A percentile compares a stretch with the other conserved stretches of the same genome.
These are phyloP conservation scores for Heteromeles arbutifolia DNA, from an alignment of 306 rosid genomes.

Conservation along the genomic window DNA sequence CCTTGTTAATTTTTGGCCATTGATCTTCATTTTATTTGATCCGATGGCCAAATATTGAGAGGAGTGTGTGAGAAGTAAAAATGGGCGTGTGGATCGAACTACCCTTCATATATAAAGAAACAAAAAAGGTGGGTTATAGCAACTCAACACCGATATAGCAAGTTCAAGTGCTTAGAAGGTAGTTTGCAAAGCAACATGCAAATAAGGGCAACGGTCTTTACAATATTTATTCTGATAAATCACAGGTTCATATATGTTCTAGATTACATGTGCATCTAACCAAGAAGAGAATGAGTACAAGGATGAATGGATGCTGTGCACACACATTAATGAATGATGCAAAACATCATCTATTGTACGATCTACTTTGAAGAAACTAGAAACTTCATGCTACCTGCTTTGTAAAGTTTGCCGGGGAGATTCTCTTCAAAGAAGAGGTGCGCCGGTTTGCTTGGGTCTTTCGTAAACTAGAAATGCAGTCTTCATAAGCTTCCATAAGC, in stretches of 20 bases:
- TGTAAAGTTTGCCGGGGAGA: slow-evolving; percentile 81
- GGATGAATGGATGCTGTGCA: not conserved
- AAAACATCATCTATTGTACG: slow-evolving; percentile 3
- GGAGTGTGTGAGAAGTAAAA: too few species aligned
- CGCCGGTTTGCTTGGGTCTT: slow-evolving; percentile 59
- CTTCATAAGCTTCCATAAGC: slow-evolving; percentile 73
- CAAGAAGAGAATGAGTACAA: not conserved
- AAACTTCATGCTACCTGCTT: slow-evolving; percentile 50
- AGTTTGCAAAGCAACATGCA: not conserved
- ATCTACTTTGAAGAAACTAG: slow-evolving; percentile 3
- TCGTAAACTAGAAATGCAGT: slow-evolving; percentile 65
- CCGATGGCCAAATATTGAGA: too few species aligned
- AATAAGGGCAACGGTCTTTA: not conserved
- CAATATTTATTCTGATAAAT: not conserved
- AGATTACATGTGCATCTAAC: not conserved
- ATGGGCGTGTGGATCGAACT: too few species aligned
- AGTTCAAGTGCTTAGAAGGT: not conserved
- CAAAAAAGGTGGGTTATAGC: not conserved
- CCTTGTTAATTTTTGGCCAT: too few species aligned
- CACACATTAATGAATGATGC: not conserved
- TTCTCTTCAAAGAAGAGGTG: slow-evolving; percentile 57
- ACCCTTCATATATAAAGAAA: too few species aligned
- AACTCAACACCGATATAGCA: slow-evolving; percentile 1
- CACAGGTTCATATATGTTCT: not conserved
- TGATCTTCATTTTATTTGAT: too few species aligned